Evolutionary conservation across 169 alveolate genomes (phyloP).

Genomic region (Plasmodium chabaudi): DNA sequence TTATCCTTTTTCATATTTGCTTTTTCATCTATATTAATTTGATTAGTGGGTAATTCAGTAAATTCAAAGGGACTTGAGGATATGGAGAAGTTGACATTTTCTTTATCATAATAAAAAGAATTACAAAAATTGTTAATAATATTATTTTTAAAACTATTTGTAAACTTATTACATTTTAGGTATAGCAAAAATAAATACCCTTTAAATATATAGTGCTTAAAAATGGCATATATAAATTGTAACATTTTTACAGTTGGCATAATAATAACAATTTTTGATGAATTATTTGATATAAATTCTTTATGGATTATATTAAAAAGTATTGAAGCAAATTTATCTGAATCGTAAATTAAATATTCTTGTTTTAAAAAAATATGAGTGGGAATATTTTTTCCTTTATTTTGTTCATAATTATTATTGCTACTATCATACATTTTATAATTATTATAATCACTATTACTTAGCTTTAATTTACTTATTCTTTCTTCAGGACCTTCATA

Average conservation of each 20-base stretch:
- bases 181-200: constrained; percentile 60
- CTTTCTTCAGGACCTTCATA: constrained; percentile 9
- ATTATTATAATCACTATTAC: constrained; percentile 60
- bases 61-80: constrained; percentile 36
- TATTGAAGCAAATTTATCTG: constrained; percentile 60
- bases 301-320: constrained; percentile 40
- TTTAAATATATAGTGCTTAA: constrained; percentile 69
- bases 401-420: constrained; percentile 18
- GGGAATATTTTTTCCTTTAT: constrained; percentile 64
- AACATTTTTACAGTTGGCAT: constrained; percentile 76
- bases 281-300: constrained; percentile 35
- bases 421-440: constrained; percentile 5
- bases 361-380: constrained; percentile 72
- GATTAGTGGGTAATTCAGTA: neutral
- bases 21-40: neutral
- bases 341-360: constrained; percentile 70
- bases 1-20: neutral
- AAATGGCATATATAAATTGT: constrained; percentile 58
- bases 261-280: constrained; percentile 39
- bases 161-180: constrained; percentile 13
- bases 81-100: constrained; percentile 28
- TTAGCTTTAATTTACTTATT: constrained; percentile 27
- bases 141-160: neutral
- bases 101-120: constrained; percentile 46
- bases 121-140: neutral